Percentiles rank a stretch among this genome's conserved stretches.
Evolutionary conservation across 2,329 filamentous ascomycete species (phyloP).

Genomic region (Ophiostoma montium): DNA sequence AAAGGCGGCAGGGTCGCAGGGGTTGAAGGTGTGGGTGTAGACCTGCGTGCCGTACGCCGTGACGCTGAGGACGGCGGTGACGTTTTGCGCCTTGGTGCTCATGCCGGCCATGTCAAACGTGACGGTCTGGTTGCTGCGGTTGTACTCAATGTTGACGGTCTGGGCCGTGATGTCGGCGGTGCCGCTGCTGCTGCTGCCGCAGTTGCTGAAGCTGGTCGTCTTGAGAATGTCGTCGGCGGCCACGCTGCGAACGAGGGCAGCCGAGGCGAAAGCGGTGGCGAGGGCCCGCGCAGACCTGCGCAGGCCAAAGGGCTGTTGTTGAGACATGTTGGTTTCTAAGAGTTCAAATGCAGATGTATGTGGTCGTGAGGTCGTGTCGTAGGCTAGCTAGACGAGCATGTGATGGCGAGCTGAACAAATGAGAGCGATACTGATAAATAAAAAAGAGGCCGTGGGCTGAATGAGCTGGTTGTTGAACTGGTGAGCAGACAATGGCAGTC

Average conservation of each 20-base stretch:
- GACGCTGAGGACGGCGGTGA: constrained; percentile 61
- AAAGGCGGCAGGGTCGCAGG: constrained; percentile 54
- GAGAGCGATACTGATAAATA: background rate
- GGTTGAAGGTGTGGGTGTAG: constrained; percentile 70
- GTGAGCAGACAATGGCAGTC: background rate
- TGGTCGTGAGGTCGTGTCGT: background rate
- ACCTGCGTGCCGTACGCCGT: constrained; percentile 73
- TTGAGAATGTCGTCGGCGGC: constrained; percentile 58
- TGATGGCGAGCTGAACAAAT: background rate
- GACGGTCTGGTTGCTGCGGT: constrained; percentile 58
- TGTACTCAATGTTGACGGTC: constrained; percentile 63
- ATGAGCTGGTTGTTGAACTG: too few relatives aligned
- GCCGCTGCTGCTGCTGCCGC: constrained; percentile 46
- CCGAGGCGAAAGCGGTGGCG: constrained; percentile 13
- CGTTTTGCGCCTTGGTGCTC: constrained; percentile 61
- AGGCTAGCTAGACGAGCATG: background rate
- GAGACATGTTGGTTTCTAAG: background rate
- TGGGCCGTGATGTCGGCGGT: constrained; percentile 51
- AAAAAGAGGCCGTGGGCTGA: too few relatives aligned
- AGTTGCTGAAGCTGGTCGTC: constrained; percentile 69
- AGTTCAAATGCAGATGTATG: background rate
- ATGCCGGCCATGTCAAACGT: constrained; percentile 71
- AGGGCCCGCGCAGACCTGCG: constrained; percentile 13
- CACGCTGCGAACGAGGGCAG: constrained; percentile 22
- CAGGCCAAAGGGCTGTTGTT: background rate